Percentiles rank a stretch among this genome's conserved stretches.
Conservation (phyloP, 176 grass and related monocot genomes). For the Urochloa ruziziensis region DNA sequence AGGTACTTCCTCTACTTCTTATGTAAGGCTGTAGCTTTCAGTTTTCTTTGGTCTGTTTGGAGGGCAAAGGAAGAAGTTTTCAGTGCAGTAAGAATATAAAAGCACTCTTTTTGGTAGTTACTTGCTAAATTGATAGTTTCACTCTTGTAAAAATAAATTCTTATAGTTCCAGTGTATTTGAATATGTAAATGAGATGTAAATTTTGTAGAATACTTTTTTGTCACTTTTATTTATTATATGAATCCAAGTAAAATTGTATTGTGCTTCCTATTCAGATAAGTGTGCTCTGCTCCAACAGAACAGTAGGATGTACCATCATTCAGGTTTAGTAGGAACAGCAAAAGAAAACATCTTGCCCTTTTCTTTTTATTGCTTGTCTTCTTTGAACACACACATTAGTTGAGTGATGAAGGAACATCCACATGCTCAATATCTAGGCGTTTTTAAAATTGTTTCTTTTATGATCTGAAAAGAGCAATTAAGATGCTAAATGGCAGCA, state of each 20-base stretch:
- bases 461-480: neutral
- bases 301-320: neutral
- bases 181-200: no score
- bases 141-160: neutral
- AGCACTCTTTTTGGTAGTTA: neutral
- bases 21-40: neutral
- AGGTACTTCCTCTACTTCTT: constrained; percentile 35
- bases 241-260: neutral
- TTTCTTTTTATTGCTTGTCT: neutral
- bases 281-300: neutral
- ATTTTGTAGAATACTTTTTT: constrained; percentile 13
- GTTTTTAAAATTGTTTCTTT: neutral
- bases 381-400: neutral
- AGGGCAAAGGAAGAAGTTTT: neutral
- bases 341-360: neutral
- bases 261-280: constrained; percentile 12
- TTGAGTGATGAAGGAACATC: no score
- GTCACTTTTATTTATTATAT: neutral
- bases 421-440: neutral
- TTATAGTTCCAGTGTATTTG: neutral
- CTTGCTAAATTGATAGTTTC: neutral
- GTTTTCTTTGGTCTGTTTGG: neutral
- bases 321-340: neutral
- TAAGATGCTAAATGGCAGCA: constrained; percentile 1
- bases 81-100: neutral